Percentiles rank a stretch among this genome's conserved stretches.
Conservation (phyloP, 495 filamentous ascomycete species). For the Cenococcum geophilum region DNA sequence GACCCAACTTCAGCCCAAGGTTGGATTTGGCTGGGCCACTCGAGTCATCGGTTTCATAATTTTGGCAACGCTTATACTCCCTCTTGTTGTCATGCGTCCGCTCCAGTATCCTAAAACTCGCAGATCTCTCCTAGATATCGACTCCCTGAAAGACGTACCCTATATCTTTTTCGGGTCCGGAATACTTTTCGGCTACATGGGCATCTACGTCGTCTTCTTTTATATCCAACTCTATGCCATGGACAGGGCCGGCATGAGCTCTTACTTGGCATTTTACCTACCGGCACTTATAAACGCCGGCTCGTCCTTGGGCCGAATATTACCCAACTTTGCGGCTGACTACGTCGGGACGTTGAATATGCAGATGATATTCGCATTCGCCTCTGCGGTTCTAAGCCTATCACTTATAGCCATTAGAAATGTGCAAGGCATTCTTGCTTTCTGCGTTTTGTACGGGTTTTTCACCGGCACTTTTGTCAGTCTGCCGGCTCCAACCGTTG, state of each 20-base stretch:
- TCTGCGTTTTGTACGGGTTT: slow-evolving; percentile 28
- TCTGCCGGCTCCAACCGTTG: slow-evolving; percentile 32
- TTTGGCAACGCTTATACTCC: slow-evolving; percentile 18
- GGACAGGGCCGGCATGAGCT: slow-evolving; percentile 18
- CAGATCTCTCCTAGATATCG: slow-evolving; percentile 18
- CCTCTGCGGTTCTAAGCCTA: slow-evolving; percentile 22
- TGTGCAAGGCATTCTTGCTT: slow-evolving; percentile 22
- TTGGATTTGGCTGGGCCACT: slow-evolving; percentile 29
- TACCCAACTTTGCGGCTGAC: slow-evolving; percentile 31
- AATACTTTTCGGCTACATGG: slow-evolving; percentile 29
- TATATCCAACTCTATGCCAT: slow-evolving; percentile 30
- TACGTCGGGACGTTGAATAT: slow-evolving; percentile 32
- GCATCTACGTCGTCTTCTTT: slow-evolving; percentile 28
- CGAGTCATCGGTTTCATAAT: slow-evolving; percentile 31
- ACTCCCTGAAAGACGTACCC: slow-evolving; percentile 16
- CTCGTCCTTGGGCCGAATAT: slow-evolving; percentile 32
- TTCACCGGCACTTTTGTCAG: slow-evolving; percentile 33
- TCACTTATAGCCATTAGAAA: slow-evolving; percentile 28
- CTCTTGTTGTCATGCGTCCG: slow-evolving; percentile 14
- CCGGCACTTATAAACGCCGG: slow-evolving; percentile 34
- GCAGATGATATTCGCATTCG: slow-evolving; percentile 24
- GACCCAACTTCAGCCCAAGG: slow-evolving; percentile 9
- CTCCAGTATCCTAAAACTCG: slow-evolving; percentile 17
- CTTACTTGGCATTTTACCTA: slow-evolving; percentile 28
- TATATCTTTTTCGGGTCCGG: slow-evolving; percentile 24